Conservation (phyloP, 768 basidiomycete genomes). For the Inosperma sp. region DNA sequence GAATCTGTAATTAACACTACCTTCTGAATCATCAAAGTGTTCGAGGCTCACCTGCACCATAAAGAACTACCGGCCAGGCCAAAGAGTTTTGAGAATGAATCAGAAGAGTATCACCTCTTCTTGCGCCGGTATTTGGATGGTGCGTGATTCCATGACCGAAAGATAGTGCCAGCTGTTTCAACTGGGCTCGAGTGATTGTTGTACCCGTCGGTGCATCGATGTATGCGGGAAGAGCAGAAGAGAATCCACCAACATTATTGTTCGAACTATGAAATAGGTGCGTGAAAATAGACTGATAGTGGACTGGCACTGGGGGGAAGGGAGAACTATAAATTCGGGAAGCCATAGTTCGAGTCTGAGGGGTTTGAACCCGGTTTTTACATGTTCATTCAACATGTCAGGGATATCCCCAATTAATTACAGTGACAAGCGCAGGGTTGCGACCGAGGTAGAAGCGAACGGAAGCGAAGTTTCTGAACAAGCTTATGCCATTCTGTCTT, state of each 20-base stretch:
- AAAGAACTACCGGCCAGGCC: slow-evolving; percentile 42
- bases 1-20: background rate
- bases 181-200: slow-evolving; percentile 49
- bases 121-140: slow-evolving; percentile 31
- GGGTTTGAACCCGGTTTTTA: too few species aligned
- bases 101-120: slow-evolving; percentile 53
- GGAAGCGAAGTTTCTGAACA: too few species aligned
- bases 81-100: slow-evolving; percentile 69
- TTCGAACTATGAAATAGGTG: slow-evolving; percentile 38
- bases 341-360: too few species aligned
- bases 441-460: too few species aligned
- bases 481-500: too few species aligned
- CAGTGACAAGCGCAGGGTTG: too few species aligned
- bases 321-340: slow-evolving; percentile 46
- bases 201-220: slow-evolving; percentile 61
- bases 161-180: slow-evolving; percentile 50
- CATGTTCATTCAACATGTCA: too few species aligned
- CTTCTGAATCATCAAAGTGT: background rate
- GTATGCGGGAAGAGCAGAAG: slow-evolving; percentile 47
- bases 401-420: too few species aligned
- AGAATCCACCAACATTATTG: slow-evolving; percentile 38
- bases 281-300: slow-evolving; percentile 43
- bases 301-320: slow-evolving; percentile 34
- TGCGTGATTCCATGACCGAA: slow-evolving; percentile 55
- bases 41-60: slow-evolving; percentile 38